These are phyloP conservation scores for Rhizodiscina lignyota DNA, from an alignment of 495 filamentous ascomycete genomes.

Conservation along the genomic window DNA sequence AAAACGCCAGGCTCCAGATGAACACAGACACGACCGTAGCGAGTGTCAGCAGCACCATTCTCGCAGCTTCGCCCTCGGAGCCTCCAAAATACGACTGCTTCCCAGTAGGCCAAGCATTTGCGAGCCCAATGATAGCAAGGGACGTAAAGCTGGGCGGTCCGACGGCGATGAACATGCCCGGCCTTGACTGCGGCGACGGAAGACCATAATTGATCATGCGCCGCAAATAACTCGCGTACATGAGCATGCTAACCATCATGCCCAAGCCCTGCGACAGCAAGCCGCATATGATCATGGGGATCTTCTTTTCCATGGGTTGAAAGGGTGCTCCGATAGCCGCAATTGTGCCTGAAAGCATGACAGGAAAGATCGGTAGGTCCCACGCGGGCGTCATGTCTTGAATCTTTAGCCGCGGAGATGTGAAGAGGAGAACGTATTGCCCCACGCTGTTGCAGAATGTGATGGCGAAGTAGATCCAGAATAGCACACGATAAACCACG, in stretches of 20 bases:
- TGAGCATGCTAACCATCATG: slow-evolving; percentile 29
- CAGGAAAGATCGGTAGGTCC: slow-evolving; percentile 39
- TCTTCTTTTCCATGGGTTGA: slow-evolving; percentile 24
- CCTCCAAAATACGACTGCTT: neutral
- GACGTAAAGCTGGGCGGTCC: slow-evolving; percentile 11
- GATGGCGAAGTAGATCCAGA: slow-evolving; percentile 34
- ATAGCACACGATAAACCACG: slow-evolving; percentile 24
- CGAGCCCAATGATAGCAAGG: slow-evolving; percentile 7
- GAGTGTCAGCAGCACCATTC: neutral
- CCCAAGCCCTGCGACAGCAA: slow-evolving; percentile 36
- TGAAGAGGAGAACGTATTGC: slow-evolving; percentile 37
- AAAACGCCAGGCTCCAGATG: neutral
- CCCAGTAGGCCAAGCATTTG: neutral
- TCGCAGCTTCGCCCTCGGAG: neutral
- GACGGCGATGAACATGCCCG: slow-evolving; percentile 20
- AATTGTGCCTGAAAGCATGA: slow-evolving; percentile 35
- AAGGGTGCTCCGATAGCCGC: slow-evolving; percentile 24
- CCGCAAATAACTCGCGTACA: slow-evolving; percentile 25
- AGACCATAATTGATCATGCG: slow-evolving; percentile 18
- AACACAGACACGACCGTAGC: neutral
- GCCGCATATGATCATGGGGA: slow-evolving; percentile 32
- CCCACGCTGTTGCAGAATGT: slow-evolving; percentile 27
- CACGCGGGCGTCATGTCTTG: slow-evolving; percentile 31
- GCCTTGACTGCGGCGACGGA: slow-evolving; percentile 11
- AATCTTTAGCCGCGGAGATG: slow-evolving; percentile 22